A percentile compares a stretch with the other conserved stretches of the same genome.
These are phyloP conservation scores for Penicillium verrucosum DNA, from an alignment of 2,329 filamentous ascomycete genomes.

Conservation along the genomic window DNA sequence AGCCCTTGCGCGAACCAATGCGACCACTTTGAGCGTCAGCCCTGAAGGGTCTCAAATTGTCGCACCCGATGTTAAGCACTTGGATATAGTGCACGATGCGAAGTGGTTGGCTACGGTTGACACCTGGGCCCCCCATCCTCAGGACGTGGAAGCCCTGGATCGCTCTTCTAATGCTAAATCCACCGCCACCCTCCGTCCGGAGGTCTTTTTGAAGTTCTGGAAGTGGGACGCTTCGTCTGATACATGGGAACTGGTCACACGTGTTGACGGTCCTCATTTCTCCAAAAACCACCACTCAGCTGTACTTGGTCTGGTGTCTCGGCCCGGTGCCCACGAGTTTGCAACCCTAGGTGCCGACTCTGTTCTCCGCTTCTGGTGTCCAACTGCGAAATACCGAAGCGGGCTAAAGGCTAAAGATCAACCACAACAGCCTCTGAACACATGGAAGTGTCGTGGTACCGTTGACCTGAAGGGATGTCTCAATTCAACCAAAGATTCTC, in stretches of 20 bases:
- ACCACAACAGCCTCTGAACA: constrained; percentile 55
- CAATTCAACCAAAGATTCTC: constrained; percentile 26
- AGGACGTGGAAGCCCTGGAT: constrained; percentile 62
- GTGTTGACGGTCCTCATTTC: constrained; percentile 79
- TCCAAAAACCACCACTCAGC: constrained; percentile 50
- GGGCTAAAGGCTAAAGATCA: constrained; percentile 58
- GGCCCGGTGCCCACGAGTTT: constrained; percentile 68
- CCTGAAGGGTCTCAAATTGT: constrained; percentile 68
- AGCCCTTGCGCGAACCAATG: constrained; percentile 81
- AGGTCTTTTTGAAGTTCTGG: constrained; percentile 92
- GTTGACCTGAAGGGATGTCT: constrained; percentile 46
- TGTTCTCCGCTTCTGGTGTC: constrained; percentile 75
- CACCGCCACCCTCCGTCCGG: constrained; percentile 44
- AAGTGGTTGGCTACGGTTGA: constrained; percentile 90
- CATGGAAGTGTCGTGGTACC: constrained; percentile 68
- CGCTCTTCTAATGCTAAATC: constrained; percentile 32
- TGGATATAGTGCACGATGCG: constrained; percentile 76
- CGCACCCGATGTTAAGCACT: constrained; percentile 72
- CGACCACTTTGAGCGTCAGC: constrained; percentile 74
- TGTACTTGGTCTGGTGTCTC: constrained; percentile 70
- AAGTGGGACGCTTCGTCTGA: constrained; percentile 56
- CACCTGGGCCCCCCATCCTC: constrained; percentile 74
- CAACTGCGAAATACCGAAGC: constrained; percentile 65
- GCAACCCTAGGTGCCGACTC: constrained; percentile 82
- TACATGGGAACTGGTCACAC: constrained; percentile 71